phyloP scores from a whole-genome alignment of 1,139 yeast species.

The Yamadazyma jaroonii region DNA sequence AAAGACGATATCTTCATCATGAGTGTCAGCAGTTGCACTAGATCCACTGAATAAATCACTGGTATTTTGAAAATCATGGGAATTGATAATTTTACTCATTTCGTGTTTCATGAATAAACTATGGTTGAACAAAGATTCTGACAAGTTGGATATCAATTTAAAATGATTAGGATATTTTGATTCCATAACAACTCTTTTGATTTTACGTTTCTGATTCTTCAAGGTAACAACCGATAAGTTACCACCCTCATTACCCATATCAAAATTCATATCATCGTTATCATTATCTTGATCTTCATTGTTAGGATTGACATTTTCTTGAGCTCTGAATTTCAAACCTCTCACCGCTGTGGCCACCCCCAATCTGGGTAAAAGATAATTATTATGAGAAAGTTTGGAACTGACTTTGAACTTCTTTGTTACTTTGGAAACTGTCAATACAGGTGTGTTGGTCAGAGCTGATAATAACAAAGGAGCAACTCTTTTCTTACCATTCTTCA shows the following conservation, averaged over 20 bases:
- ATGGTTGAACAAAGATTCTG: constrained; percentile 38
- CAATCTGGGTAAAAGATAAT: constrained; percentile 41
- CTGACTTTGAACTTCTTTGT: constrained; percentile 20
- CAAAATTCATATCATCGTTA: constrained; percentile 38
- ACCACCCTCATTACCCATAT: constrained; percentile 10
- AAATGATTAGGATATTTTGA: constrained; percentile 38
- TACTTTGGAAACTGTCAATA: constrained; percentile 8
- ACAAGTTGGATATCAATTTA: constrained; percentile 32
- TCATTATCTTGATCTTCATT: constrained; percentile 30
- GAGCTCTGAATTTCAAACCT: constrained; percentile 32
- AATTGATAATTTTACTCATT: constrained; percentile 20
- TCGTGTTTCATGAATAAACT: constrained; percentile 32
- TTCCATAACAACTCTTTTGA: constrained; percentile 31
- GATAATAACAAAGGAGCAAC: constrained; percentile 84
- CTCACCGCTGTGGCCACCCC: constrained; percentile 50
- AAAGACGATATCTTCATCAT: constrained; percentile 41
- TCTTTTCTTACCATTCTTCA: constrained; percentile 80
- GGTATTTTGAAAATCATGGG: constrained; percentile 13
- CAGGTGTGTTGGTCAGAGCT: constrained; percentile 23
- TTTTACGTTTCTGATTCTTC: constrained; percentile 32
- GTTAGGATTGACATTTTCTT: constrained; percentile 8
- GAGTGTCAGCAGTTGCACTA: constrained; percentile 17
- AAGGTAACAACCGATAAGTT: constrained; percentile 33
- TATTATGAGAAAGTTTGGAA: constrained; percentile 38
- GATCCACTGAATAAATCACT: constrained; percentile 15